These are phyloP conservation scores for Acanthamoeba lenticulata DNA, from an alignment of 208 protist genomes.

Conservation along the genomic window DNA sequence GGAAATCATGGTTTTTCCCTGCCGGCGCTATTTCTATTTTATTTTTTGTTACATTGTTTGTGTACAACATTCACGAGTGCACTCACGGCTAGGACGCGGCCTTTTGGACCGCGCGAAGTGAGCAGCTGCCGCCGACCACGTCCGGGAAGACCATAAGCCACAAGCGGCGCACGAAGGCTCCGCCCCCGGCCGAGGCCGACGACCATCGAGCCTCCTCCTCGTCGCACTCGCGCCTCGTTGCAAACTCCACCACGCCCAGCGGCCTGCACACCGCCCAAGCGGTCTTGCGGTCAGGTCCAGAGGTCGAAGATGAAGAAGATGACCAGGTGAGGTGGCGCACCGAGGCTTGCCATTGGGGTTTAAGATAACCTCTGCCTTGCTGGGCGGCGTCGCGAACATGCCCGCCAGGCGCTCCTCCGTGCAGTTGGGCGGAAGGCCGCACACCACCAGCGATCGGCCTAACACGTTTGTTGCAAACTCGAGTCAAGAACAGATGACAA, in stretches of 20 bases:
- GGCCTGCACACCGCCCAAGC: not conserved
- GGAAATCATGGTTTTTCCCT: too few species aligned
- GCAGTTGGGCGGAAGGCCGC: not conserved
- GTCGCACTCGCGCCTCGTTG: not conserved
- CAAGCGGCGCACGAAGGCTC: constrained; percentile 23
- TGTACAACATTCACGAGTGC: too few species aligned
- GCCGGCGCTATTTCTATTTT: too few species aligned
- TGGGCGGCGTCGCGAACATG: not conserved
- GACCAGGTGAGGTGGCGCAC: not conserved
- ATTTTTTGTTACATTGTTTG: too few species aligned
- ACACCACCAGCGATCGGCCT: constrained; percentile 51
- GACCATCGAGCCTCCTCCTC: constrained; percentile 36
- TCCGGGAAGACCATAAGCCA: constrained; percentile 41
- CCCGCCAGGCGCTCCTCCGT: not conserved
- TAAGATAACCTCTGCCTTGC: constrained; percentile 45
- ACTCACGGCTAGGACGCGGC: too few species aligned
- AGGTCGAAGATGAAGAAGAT: too few species aligned
- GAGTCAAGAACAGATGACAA: too few species aligned
- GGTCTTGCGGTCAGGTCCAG: too few species aligned
- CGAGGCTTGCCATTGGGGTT: constrained; percentile 59
- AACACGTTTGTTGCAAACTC: not conserved
- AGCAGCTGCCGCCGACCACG: constrained; percentile 56
- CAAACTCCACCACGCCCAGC: constrained; percentile 57
- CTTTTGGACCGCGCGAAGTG: not conserved
- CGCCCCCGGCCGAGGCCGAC: not conserved